These are phyloP conservation scores for Kodamaea lidongshanica DNA, from an alignment of 805 yeast species.

Conservation along the genomic window DNA sequence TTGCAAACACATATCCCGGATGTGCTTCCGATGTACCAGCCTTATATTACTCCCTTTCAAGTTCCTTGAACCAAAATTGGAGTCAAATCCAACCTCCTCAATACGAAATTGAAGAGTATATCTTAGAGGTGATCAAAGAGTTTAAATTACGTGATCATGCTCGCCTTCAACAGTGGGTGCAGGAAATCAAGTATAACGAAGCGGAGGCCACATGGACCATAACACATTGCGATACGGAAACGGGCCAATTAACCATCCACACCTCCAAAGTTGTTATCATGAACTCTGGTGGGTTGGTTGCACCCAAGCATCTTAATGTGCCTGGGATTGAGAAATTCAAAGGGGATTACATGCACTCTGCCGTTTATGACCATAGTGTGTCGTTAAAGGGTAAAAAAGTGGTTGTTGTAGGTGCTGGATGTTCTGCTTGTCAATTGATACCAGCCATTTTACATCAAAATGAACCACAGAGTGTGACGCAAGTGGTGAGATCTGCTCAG, in stretches of 20 bases:
- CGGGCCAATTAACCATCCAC: constrained; percentile 29
- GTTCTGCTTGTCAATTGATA: constrained; percentile 37
- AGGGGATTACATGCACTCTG: constrained; percentile 38
- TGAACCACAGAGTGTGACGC: constrained; percentile 23
- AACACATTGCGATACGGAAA: constrained; percentile 18
- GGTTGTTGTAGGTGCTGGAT: constrained; percentile 37
- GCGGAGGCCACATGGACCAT: constrained; percentile 24
- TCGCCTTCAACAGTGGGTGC: constrained; percentile 19
- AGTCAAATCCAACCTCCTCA: constrained; percentile 36
- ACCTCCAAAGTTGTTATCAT: constrained; percentile 20
- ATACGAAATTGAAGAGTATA: constrained; percentile 37
- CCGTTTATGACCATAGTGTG: constrained; percentile 31
- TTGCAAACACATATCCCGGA: constrained; percentile 41
- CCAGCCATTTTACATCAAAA: constrained; percentile 29
- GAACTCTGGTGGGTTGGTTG: constrained; percentile 34
- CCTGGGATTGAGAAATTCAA: constrained; percentile 30
- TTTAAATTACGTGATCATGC: constrained; percentile 19
- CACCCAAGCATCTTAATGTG: constrained; percentile 24
- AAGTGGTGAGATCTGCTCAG: constrained; percentile 31
- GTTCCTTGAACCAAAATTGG: constrained; percentile 33
- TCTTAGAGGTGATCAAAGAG: constrained; percentile 25
- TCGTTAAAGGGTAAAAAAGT: constrained; percentile 30
- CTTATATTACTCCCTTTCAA: constrained; percentile 32
- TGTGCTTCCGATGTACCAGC: constrained; percentile 43
- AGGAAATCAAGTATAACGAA: constrained; percentile 19